Percentiles rank a stretch among this genome's conserved stretches.
These are phyloP conservation scores for Calvatia gigantea DNA, from an alignment of 768 basidiomycete genomes.

Conservation along the genomic window DNA sequence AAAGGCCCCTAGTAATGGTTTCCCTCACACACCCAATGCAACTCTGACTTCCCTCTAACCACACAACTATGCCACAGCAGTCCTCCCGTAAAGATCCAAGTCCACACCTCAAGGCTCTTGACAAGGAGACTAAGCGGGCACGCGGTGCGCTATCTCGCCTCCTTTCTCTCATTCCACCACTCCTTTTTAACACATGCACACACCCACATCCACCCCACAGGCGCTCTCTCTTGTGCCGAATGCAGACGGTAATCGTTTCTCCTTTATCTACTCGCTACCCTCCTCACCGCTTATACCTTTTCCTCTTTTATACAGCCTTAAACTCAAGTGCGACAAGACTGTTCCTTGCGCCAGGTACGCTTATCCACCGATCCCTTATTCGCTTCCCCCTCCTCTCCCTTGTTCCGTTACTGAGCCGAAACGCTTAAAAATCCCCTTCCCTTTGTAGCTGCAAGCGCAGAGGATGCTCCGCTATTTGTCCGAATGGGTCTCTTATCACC, in stretches of 20 bases:
- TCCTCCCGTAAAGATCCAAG: slow-evolving; percentile 43
- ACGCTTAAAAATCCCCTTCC: slow-evolving; percentile 3
- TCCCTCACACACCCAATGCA: too few relatives aligned
- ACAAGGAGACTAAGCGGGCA: slow-evolving; percentile 64
- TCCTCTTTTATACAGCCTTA: too few relatives aligned
- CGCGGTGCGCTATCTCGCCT: slow-evolving; percentile 34
- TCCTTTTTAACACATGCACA: neutral
- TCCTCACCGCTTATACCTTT: too few relatives aligned
- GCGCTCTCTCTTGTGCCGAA: slow-evolving; percentile 58
- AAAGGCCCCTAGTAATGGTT: too few relatives aligned
- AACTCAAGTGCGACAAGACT: slow-evolving; percentile 75
- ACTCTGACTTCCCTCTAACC: too few relatives aligned
- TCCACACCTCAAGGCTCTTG: slow-evolving; percentile 43
- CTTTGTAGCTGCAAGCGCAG: slow-evolving; percentile 56
- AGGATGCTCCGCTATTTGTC: slow-evolving; percentile 76
- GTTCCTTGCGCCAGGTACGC: slow-evolving; percentile 50
- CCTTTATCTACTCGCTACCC: slow-evolving; percentile 1
- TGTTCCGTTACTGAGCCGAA: slow-evolving; percentile 1
- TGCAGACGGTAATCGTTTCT: slow-evolving; percentile 47
- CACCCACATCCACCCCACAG: slow-evolving; percentile 19
- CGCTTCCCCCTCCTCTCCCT: neutral
- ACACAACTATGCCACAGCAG: too few relatives aligned
- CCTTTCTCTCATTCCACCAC: neutral
- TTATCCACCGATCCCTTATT: too few relatives aligned
- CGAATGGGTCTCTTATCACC: slow-evolving; percentile 72